A percentile compares a stretch with the other conserved stretches of the same genome.
Evolutionary conservation across 2,329 filamentous ascomycete species (phyloP).

Genomic region (Pseudogymnoascus verrucosus): DNA sequence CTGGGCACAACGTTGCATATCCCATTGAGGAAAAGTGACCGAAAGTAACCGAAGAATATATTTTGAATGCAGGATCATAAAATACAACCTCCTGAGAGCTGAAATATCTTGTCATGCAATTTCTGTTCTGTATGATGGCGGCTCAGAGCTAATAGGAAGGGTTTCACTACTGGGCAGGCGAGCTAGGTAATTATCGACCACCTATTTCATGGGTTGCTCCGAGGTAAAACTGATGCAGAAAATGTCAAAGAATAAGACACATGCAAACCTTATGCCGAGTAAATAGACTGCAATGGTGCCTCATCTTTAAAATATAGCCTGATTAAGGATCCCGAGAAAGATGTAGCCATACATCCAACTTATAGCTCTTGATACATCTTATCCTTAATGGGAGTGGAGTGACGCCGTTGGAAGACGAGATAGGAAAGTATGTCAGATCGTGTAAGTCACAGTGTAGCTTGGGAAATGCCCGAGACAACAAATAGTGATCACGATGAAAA

Average conservation of each 20-base stretch:
- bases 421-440: not conserved
- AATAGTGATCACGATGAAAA: not conserved
- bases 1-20: not conserved
- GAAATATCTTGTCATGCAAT: not conserved
- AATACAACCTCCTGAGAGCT: not conserved
- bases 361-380: not conserved
- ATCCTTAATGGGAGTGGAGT: not conserved
- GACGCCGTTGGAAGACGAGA: not conserved
- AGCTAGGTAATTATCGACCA: not conserved
- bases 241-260: too few species aligned
- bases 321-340: not conserved
- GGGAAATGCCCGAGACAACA: not conserved
- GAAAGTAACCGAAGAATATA: not conserved
- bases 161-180: not conserved
- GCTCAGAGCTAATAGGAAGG: not conserved
- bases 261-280: too few species aligned
- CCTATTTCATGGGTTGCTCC: not conserved
- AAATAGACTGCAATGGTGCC: too few species aligned
- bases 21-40: not conserved
- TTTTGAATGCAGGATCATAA: not conserved
- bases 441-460: not conserved
- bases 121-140: not conserved
- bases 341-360: not conserved
- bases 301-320: not conserved
- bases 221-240: too few species aligned